Conservation (phyloP, 306 rosid species). For the Pyrus communis region DNA sequence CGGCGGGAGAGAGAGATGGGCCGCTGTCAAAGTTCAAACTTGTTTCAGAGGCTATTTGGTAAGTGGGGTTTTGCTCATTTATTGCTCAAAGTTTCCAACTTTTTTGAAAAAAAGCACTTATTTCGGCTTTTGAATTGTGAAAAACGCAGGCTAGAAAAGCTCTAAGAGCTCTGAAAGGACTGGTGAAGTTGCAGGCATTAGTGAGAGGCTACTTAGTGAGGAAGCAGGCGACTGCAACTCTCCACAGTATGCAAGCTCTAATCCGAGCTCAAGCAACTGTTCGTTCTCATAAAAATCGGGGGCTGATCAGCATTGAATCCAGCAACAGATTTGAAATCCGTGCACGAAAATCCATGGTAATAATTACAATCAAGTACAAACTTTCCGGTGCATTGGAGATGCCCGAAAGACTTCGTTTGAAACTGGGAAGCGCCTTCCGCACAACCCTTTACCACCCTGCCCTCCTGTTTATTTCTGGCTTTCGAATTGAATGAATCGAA, state of each 20-base stretch:
- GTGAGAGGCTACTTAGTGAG: conserved; percentile 86
- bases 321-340: conserved; percentile 33
- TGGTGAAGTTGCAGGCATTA: conserved; percentile 84
- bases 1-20: conserved; percentile 62
- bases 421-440: not conserved
- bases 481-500: not conserved
- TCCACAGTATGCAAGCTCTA: conserved; percentile 79
- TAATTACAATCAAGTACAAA: not conserved
- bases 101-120: not conserved
- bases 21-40: conserved; percentile 69
- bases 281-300: conserved; percentile 52
- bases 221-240: conserved; percentile 72
- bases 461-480: not conserved
- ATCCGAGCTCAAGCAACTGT: conserved; percentile 78
- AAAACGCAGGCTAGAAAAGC: conserved; percentile 75
- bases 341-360: conserved; percentile 70
- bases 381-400: not conserved
- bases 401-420: conserved; percentile 4
- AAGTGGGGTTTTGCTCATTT: not conserved
- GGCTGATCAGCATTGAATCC: conserved; percentile 23
- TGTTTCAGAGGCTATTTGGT: conserved; percentile 71
- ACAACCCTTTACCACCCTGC: not conserved
- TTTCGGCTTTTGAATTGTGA: not conserved
- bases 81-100: not conserved
- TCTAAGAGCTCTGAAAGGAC: conserved; percentile 73